A percentile compares a stretch with the other conserved stretches of the same genome.
phyloP scores from a whole-genome alignment of 164 flowering plant genomes.

The Kalanchoe fedtschenkoi region DNA sequence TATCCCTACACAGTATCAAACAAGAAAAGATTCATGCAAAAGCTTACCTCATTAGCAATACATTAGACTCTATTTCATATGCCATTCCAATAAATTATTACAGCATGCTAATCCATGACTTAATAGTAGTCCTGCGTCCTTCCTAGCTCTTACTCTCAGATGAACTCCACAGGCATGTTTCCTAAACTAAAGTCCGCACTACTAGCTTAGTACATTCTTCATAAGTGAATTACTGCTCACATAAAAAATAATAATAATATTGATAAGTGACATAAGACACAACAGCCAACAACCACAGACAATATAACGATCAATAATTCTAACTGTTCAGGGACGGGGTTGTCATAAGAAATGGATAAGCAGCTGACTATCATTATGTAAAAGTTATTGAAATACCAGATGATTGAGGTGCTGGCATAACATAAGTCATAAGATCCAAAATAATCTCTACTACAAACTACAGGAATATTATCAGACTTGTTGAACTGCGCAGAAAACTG shows the following conservation, averaged over 20 bases:
- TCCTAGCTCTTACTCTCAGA: too few relatives aligned
- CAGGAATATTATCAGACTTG: conserved; percentile 66
- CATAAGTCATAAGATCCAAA: conserved; percentile 61
- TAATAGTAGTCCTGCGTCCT: too few relatives aligned
- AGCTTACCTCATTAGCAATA: not conserved
- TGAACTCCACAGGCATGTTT: not conserved
- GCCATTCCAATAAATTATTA: too few relatives aligned
- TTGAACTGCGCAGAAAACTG: conserved; percentile 63
- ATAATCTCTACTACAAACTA: conserved; percentile 51
- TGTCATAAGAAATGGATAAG: not conserved
- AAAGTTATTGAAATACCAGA: conserved; percentile 32
- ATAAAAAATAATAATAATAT: too few relatives aligned
- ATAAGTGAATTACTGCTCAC: too few relatives aligned
- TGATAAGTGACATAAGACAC: too few relatives aligned
- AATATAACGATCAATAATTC: not conserved
- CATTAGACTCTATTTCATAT: too few relatives aligned
- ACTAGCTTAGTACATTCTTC: not conserved
- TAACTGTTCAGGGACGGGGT: not conserved
- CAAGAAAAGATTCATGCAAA: not conserved
- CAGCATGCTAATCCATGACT: too few relatives aligned
- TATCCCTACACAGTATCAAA: not conserved
- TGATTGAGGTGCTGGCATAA: conserved; percentile 46
- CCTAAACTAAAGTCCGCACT: too few relatives aligned
- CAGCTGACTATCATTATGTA: not conserved
- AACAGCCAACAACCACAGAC: not conserved